Percentiles rank a stretch among this genome's conserved stretches.
phyloP scores from a whole-genome alignment of 129 eudicot species.

The Dittrichia graveolens region DNA sequence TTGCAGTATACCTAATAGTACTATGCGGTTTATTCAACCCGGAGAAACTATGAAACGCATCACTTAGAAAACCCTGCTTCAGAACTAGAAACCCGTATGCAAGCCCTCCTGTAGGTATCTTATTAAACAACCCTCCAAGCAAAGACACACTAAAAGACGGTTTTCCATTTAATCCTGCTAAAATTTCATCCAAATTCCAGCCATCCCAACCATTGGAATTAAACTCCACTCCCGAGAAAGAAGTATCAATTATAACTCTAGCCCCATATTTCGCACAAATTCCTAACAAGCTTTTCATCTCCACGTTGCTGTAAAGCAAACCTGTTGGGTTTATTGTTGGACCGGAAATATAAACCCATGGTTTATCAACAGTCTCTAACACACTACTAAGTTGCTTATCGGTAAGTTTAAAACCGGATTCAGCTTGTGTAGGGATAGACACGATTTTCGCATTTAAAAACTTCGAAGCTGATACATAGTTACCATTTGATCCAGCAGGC shows the following conservation, averaged over 20 bases:
- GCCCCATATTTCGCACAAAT: constrained; percentile 81
- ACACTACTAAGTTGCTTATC: constrained; percentile 48
- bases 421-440: constrained; percentile 55
- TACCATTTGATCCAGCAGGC: constrained; percentile 84
- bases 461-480: constrained; percentile 76
- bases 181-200: constrained; percentile 71
- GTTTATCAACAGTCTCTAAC: constrained; percentile 57
- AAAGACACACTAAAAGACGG: constrained; percentile 64
- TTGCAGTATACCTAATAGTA: constrained; percentile 74
- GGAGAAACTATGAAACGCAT: constrained; percentile 58
- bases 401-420: constrained; percentile 71
- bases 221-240: constrained; percentile 79
- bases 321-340: constrained; percentile 95
- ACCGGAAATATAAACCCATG: constrained; percentile 92
- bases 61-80: constrained; percentile 64
- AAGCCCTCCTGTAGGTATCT: constrained; percentile 86
- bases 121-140: constrained; percentile 78
- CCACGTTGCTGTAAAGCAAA: constrained; percentile 74
- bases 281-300: constrained; percentile 61
- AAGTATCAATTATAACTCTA: constrained; percentile 78
- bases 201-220: constrained; percentile 47
- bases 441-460: constrained; percentile 62
- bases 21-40: constrained; percentile 86
- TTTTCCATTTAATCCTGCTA: constrained; percentile 47
- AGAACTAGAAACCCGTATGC: constrained; percentile 72